Percentiles rank a stretch among this genome's conserved stretches.
Evolutionary conservation across 768 basidiomycete genomes (phyloP).

Genomic region (Trichaptum fuscoviolaceum): DNA sequence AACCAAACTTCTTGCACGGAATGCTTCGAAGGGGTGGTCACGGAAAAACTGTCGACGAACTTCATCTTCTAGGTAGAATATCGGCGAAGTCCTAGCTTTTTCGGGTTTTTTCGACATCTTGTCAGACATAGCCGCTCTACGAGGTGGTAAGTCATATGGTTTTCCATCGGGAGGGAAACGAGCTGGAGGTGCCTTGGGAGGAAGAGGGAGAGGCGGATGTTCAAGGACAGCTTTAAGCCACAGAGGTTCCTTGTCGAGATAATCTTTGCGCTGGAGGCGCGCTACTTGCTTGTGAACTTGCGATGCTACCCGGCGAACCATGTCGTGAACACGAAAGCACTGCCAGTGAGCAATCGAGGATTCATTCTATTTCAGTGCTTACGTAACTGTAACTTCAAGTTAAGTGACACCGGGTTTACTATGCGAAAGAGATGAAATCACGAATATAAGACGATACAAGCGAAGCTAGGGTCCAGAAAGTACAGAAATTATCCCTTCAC

Average conservation of each 20-base stretch:
- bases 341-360: not conserved
- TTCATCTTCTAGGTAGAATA: slow-evolving; percentile 80
- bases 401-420: not conserved
- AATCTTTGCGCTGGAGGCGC: slow-evolving; percentile 65
- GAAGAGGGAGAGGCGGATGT: slow-evolving; percentile 84
- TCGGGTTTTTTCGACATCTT: slow-evolving; percentile 15
- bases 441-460: not conserved
- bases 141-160: slow-evolving; percentile 39
- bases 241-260: slow-evolving; percentile 59
- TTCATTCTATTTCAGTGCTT: not conserved
- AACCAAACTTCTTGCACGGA: slow-evolving; percentile 70
- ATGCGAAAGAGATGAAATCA: not conserved
- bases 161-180: slow-evolving; percentile 52
- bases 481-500: slow-evolving; percentile 33
- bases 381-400: not conserved
- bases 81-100: slow-evolving; percentile 40
- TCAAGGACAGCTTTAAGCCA: slow-evolving; percentile 86
- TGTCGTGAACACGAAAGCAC: slow-evolving; percentile 19
- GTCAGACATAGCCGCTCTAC: not conserved
- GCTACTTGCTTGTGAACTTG: slow-evolving; percentile 88
- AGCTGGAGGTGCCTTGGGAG: slow-evolving; percentile 62
- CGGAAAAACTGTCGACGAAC: slow-evolving; percentile 87
- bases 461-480: not conserved
- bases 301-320: slow-evolving; percentile 77
- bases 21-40: slow-evolving; percentile 96